Evolutionary conservation across 768 basidiomycete genomes (phyloP).

Genomic region (Asterophora lycoperdoides): DNA sequence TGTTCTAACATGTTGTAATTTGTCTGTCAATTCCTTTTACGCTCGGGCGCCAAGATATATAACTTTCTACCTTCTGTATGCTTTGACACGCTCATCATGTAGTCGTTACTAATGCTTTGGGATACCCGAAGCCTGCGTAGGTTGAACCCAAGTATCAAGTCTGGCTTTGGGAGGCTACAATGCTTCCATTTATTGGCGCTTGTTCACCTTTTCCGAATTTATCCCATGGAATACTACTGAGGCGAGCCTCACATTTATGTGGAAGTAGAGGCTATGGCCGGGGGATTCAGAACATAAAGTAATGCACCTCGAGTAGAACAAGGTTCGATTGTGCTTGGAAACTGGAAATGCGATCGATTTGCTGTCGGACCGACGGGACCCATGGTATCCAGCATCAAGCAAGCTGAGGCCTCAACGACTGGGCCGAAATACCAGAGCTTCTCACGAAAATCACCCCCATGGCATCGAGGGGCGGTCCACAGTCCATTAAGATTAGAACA

Average conservation of each 20-base stretch:
- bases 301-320: not conserved
- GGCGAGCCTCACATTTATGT: not conserved
- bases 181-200: not conserved
- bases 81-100: too few species aligned
- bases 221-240: not conserved
- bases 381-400: not conserved
- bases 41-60: not conserved
- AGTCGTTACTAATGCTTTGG: too few species aligned
- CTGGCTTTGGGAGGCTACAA: not conserved
- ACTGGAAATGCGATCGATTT: too few species aligned
- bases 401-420: not conserved
- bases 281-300: not conserved
- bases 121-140: too few species aligned
- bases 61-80: not conserved
- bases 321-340: too few species aligned
- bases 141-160: too few species aligned
- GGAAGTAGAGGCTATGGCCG: not conserved
- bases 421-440: not conserved
- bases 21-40: not conserved
- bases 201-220: not conserved
- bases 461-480: not conserved
- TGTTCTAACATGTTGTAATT: conserved; percentile 21
- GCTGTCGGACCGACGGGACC: not conserved
- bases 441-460: not conserved
- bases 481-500: not conserved